Conservation (phyloP, 768 basidiomycete genomes). For the Boletellus emodensis region DNA sequence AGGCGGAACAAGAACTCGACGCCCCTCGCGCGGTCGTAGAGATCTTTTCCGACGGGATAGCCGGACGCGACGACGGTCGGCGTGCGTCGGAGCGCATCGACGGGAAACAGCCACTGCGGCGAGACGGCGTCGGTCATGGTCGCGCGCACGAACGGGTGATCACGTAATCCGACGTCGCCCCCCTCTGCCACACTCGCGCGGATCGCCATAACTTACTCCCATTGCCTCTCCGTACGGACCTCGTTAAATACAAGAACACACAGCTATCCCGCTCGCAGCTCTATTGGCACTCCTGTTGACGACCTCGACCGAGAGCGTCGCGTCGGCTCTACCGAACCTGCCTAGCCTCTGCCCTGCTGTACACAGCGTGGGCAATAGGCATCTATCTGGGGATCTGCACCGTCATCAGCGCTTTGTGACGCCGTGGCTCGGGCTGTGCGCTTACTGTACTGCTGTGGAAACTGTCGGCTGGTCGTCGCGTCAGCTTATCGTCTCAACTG, state of each 20-base stretch:
- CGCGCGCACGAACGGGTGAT: slow-evolving; percentile 15
- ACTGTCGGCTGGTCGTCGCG: slow-evolving; percentile 51
- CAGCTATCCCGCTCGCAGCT: slow-evolving; percentile 10
- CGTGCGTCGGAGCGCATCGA: slow-evolving; percentile 53
- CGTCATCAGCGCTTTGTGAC: slow-evolving; percentile 13
- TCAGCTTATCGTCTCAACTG: slow-evolving; percentile 18
- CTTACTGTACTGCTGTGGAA: slow-evolving; percentile 68
- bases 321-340: slow-evolving; percentile 4
- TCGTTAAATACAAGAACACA: slow-evolving; percentile 1
- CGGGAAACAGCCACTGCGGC: slow-evolving; percentile 71
- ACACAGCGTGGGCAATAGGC: slow-evolving; percentile 32
- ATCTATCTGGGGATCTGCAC: slow-evolving; percentile 35
- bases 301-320: slow-evolving; percentile 20
- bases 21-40: slow-evolving; percentile 76
- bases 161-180: slow-evolving; percentile 17
- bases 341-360: slow-evolving; percentile 7
- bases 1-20: slow-evolving; percentile 83
- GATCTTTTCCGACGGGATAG: slow-evolving; percentile 55
- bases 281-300: slow-evolving; percentile 14
- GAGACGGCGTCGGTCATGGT: slow-evolving; percentile 24
- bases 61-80: slow-evolving; percentile 52
- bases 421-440: slow-evolving; percentile 8
- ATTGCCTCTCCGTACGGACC: neutral
- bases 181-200: neutral
- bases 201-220: too few relatives aligned